Percentiles rank a stretch among this genome's conserved stretches.
phyloP scores from a whole-genome alignment of 805 yeast species.

The Starmerella floricola region DNA sequence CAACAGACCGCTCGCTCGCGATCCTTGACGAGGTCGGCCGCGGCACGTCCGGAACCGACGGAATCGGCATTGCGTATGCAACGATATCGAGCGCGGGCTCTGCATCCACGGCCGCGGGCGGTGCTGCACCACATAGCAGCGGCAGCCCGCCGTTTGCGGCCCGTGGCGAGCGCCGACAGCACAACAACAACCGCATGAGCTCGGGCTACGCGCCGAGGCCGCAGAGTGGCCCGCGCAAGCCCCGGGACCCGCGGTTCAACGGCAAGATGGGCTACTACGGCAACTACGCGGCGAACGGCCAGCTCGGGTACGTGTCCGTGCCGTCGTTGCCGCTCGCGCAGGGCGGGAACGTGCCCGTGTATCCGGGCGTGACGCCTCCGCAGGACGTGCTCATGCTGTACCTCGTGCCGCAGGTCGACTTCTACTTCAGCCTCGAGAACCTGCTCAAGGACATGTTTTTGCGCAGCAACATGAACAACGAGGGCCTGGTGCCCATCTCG shows the following conservation, averaged over 20 bases:
- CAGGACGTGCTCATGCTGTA: conserved; percentile 2
- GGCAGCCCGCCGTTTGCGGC: too few relatives aligned
- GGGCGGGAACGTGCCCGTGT: conserved; percentile 14
- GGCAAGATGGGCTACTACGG: conserved; percentile 8
- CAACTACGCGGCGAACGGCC: conserved; percentile 2
- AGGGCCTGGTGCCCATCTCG: conserved; percentile 58
- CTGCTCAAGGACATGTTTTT: conserved; percentile 72
- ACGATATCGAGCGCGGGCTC: too few relatives aligned
- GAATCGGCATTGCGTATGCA: too few relatives aligned
- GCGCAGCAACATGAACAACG: conserved; percentile 65
- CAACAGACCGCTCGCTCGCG: too few relatives aligned
- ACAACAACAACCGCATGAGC: too few relatives aligned
- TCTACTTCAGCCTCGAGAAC: conserved; percentile 82
- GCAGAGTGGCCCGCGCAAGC: conserved; percentile 9
- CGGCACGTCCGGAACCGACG: too few relatives aligned
- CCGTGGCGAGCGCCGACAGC: too few relatives aligned
- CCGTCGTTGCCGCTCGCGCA: too few relatives aligned
- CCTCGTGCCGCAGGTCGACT: conserved; percentile 58
- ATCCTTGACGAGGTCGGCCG: too few relatives aligned
- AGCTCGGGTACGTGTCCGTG: conserved; percentile 3
- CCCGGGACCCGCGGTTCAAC: conserved; percentile 1
- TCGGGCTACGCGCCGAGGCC: background rate
- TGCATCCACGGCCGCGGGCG: too few relatives aligned
- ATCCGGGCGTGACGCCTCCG: conserved; percentile 3
- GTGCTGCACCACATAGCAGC: too few relatives aligned